A percentile compares a stretch with the other conserved stretches of the same genome.
These are phyloP conservation scores for Metarhizium guizhouense DNA, from an alignment of 2,329 filamentous ascomycete genomes.

Conservation along the genomic window DNA sequence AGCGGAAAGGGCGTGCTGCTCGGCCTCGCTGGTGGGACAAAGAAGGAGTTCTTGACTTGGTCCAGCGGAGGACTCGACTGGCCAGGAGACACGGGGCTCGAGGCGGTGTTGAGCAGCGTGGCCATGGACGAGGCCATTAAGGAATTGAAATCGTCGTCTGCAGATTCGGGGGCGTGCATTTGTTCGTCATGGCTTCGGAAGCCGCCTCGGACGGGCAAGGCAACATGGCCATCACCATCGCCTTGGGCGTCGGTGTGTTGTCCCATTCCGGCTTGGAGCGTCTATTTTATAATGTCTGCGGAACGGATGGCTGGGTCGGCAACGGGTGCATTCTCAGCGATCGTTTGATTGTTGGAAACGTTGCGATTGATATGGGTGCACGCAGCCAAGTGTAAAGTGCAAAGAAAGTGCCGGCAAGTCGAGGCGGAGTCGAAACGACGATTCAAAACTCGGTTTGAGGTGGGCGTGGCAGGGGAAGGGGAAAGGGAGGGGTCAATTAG, in stretches of 20 bases:
- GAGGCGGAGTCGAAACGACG: background rate
- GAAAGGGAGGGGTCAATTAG: background rate
- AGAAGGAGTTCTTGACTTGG: constrained; percentile 31
- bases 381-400: too few species aligned
- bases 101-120: constrained; percentile 30
- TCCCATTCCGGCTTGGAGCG: constrained; percentile 5
- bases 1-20: constrained; percentile 53
- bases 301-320: background rate
- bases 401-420: background rate
- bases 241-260: background rate
- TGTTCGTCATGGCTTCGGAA: constrained; percentile 7
- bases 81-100: constrained; percentile 47
- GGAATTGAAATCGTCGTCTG: constrained; percentile 24
- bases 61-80: constrained; percentile 43
- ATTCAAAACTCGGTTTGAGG: background rate
- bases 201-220: constrained; percentile 5
- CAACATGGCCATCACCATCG: constrained; percentile 2
- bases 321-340: constrained; percentile 7
- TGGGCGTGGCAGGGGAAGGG: background rate
- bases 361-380: background rate
- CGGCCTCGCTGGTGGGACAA: constrained; percentile 33
- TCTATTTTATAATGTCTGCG: constrained; percentile 1
- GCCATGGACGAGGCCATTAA: constrained; percentile 28
- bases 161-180: constrained; percentile 4
- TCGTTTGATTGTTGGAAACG: background rate